Base-by-base conservation (phyloP, 2,329 filamentous ascomycete species). In the Lachnellula hyalina region DNA sequence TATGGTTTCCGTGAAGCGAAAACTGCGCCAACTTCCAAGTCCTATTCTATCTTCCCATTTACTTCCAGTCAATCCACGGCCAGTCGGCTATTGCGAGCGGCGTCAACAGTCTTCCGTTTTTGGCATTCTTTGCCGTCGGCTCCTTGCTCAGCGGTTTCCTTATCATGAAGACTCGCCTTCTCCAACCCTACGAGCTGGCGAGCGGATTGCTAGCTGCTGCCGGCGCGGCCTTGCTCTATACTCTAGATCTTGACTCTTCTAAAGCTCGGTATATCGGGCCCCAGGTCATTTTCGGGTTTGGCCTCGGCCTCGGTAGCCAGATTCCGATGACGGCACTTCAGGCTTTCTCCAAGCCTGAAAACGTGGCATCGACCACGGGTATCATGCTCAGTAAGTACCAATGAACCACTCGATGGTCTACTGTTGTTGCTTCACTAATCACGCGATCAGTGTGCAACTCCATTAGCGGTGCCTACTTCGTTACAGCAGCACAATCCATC, bases 251-350 rank as follows among this genome's bases (percentile, higher is more conserved):
- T 8, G 58, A 70, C 49, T 73, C 75, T 4, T 62, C 70, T 3
- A 68, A 68, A 3, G 74, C 65, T 19, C 68, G 71, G 42, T 79
- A 75, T 74, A 75, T 80, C 51, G 77, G 75, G 8, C 79, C 76
- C 61, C 75, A 80, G 63, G 70, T 79, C 25, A 52, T 80, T 3
- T 59, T 70, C 2, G 78, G 77, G 2, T 49, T 74, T 1, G 75
- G 74, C 7, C 71, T 69, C 61, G 77, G 76, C 5, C 58, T 72
- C 4, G 69, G 66, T n/a, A 67, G 77, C 48, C 76, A 79, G 28
- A 42, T 47, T 51, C 47, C 66, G 14, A 59, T 65, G 56, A 63
- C 53, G 19, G 58, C 58, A 23, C 45, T 61, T 28, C 64, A 66
- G 47, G 56, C 51, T 9, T 58, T 59, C 36, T 53, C 59, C 5